Percentiles rank a stretch among this genome's conserved stretches.
These are phyloP conservation scores for Loxodes magnus DNA, from an alignment of 73 alveolate species.

Conservation along the genomic window DNA sequence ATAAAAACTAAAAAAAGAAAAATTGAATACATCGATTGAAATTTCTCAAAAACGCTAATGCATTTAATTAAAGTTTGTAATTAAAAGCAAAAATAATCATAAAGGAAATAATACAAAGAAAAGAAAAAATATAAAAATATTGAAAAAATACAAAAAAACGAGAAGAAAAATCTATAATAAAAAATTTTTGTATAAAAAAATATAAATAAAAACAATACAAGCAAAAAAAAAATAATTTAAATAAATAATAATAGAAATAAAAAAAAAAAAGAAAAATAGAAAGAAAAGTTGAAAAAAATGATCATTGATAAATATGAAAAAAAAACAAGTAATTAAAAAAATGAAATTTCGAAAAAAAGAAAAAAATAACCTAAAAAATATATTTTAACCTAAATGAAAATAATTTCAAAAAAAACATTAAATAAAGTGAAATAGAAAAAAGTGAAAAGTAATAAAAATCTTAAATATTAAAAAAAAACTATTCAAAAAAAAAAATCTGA, in stretches of 20 bases:
- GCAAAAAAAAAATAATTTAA: not conserved
- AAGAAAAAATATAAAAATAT: not conserved
- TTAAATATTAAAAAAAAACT: no score
- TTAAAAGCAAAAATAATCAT: not conserved
- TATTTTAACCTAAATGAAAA: not conserved
- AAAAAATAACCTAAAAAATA: not conserved
- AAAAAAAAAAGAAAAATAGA: not conserved
- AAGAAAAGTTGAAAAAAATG: not conserved
- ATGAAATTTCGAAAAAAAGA: not conserved
- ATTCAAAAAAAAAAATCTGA: no score
- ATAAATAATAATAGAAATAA: not conserved
- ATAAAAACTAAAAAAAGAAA: no score
- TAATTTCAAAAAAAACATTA: no score
- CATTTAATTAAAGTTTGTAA: not conserved
- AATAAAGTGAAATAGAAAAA: no score
- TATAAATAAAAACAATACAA: not conserved
- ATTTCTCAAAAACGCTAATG: no score
- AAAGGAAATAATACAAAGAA: not conserved
- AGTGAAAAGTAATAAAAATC: no score
- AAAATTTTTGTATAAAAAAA: not conserved
- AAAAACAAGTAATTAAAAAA: not conserved
- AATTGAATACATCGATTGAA: no score
- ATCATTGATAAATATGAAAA: not conserved
- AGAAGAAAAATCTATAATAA: not conserved
- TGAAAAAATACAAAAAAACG: not conserved